These are phyloP conservation scores for Chaetomium sp. DNA, from an alignment of 2,329 filamentous ascomycete genomes.

Conservation along the genomic window DNA sequence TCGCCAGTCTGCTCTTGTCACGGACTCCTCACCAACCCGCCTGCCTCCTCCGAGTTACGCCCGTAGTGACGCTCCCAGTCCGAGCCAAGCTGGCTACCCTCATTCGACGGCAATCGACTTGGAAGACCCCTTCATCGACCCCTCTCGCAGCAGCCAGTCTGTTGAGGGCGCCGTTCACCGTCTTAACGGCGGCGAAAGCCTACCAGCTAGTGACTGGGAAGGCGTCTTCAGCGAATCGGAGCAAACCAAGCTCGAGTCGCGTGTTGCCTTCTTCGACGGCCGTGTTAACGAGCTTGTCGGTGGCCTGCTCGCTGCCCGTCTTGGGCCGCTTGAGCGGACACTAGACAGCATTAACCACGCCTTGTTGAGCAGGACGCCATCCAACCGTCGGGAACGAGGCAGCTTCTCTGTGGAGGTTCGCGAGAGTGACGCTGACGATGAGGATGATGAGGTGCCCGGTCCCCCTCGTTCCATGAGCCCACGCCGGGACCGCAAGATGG, in stretches of 20 bases:
- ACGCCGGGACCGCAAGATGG: conserved; percentile 73
- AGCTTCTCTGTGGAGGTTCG: conserved; percentile 70
- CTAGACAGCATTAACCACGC: conserved; percentile 74
- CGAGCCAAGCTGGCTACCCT: conserved; percentile 56
- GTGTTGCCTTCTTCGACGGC: conserved; percentile 86
- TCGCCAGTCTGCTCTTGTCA: conserved; percentile 41
- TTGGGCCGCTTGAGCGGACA: conserved; percentile 80
- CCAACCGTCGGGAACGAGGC: conserved; percentile 61
- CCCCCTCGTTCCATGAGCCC: conserved; percentile 74
- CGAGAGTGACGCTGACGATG: conserved; percentile 92
- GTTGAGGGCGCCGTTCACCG: conserved; percentile 62
- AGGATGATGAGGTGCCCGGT: conserved; percentile 71
- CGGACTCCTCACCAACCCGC: conserved; percentile 55
- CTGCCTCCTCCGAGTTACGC: conserved; percentile 51
- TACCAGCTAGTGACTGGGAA: conserved; percentile 88
- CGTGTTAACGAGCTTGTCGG: conserved; percentile 87
- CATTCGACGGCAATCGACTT: conserved; percentile 37
- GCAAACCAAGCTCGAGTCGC: conserved; percentile 77
- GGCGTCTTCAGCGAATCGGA: conserved; percentile 79
- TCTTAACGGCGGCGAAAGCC: conserved; percentile 63
- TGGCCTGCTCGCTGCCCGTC: conserved; percentile 70
- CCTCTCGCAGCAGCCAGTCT: conserved; percentile 49
- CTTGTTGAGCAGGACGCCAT: conserved; percentile 58
- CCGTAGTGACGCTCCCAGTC: conserved; percentile 72
- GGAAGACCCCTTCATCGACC: conserved; percentile 65